Conservation (phyloP, 352 stramenopile species). For the Globisporangium irregulare region DNA sequence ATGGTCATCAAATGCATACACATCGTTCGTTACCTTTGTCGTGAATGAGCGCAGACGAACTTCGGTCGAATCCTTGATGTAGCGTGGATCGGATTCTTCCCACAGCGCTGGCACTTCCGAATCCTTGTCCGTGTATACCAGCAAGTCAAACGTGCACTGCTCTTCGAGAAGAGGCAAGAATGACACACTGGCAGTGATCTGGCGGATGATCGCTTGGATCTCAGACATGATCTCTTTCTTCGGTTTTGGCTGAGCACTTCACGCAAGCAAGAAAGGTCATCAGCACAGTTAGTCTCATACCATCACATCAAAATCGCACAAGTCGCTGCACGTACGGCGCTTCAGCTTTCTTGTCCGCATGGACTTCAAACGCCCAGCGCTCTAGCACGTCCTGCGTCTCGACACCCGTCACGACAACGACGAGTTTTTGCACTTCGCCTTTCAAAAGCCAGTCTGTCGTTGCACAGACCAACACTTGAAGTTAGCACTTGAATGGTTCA, state of each 20-base stretch:
- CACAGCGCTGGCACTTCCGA: conserved; percentile 93
- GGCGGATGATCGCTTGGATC: conserved; percentile 99
- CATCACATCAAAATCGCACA: not conserved
- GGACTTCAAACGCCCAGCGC: conserved; percentile 98
- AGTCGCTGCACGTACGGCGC: conserved; percentile 28
- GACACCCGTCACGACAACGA: conserved; percentile 97
- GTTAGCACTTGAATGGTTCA: not conserved
- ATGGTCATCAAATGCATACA: not conserved
- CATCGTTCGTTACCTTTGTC: conserved; percentile 83
- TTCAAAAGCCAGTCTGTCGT: conserved; percentile 92
- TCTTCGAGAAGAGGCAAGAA: conserved; percentile 98
- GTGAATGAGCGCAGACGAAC: conserved; percentile 98
- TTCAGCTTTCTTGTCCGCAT: conserved; percentile 52
- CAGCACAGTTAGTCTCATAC: not conserved
- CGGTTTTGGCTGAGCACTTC: conserved; percentile 51
- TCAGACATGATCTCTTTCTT: conserved; percentile 96
- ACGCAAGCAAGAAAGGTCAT: not conserved
- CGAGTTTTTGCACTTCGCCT: conserved; percentile 95
- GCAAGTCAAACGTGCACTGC: conserved; percentile 97
- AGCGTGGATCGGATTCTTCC: conserved; percentile 97
- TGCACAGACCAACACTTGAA: not conserved
- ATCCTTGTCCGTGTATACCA: conserved; percentile 98
- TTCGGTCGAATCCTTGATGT: conserved; percentile 97
- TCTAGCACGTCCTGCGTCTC: conserved; percentile 97
- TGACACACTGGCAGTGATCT: conserved; percentile 99